phyloP scores from a whole-genome alignment of 345 rosid species.

The Brassica carinata region DNA sequence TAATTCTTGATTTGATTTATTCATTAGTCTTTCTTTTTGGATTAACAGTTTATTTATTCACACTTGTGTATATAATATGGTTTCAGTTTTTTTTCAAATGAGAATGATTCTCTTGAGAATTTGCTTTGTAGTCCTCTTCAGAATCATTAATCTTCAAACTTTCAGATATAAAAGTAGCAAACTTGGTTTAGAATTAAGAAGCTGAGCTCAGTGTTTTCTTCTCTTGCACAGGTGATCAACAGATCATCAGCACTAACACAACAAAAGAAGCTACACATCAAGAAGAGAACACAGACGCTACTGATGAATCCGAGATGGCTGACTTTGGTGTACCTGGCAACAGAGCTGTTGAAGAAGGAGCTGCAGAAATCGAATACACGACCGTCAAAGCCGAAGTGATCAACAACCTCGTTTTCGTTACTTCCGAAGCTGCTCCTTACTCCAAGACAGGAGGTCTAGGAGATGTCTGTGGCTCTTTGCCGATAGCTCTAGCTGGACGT shows the following conservation, averaged over 20 bases:
- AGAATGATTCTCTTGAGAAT: background rate
- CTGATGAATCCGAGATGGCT: conserved; percentile 30
- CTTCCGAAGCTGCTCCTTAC: conserved; percentile 95
- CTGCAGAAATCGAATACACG: conserved; percentile 39
- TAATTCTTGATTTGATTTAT: background rate
- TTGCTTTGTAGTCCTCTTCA: background rate
- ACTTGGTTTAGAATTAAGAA: background rate
- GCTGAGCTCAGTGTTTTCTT: background rate
- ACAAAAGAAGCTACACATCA: conserved; percentile 29
- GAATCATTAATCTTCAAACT: background rate
- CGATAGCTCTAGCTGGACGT: conserved; percentile 67
- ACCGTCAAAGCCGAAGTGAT: conserved; percentile 39
- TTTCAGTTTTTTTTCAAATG: background rate
- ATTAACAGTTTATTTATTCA: background rate
- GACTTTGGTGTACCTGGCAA: conserved; percentile 30
- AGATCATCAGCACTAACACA: conserved; percentile 33
- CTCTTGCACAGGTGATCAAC: conserved; percentile 42
- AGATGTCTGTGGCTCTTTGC: conserved; percentile 98
- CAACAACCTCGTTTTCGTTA: conserved; percentile 70
- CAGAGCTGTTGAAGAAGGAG: conserved; percentile 42
- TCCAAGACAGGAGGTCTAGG: conserved; percentile 97
- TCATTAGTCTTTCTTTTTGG: background rate
- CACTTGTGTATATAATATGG: background rate
- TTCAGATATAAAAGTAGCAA: background rate
- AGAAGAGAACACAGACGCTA: conserved; percentile 3